Percentiles rank a stretch among this genome's conserved stretches.
phyloP scores from a whole-genome alignment of 225 moss, liverwort and hornwort species.

The Antitrichia curtipendula region DNA sequence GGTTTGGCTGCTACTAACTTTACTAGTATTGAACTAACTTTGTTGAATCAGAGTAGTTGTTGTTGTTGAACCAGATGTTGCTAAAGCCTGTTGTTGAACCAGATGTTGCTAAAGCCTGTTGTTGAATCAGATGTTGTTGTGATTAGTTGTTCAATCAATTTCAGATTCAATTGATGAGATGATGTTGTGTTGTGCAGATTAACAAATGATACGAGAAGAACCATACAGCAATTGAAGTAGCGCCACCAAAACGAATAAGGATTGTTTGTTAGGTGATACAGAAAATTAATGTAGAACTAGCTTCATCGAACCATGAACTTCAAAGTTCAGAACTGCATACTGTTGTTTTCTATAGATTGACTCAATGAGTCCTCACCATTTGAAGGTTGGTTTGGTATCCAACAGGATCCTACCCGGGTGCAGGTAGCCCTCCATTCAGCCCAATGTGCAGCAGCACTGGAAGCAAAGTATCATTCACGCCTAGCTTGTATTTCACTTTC shows the following conservation, averaged over 20 bases:
- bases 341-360: neutral
- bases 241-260: neutral
- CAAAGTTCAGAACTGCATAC: neutral
- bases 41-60: no score
- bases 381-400: neutral
- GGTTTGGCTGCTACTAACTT: neutral
- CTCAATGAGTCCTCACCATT: accelerated
- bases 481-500: neutral
- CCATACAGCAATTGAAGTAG: neutral
- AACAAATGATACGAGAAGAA: neutral
- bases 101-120: no score
- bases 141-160: no score
- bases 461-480: neutral
- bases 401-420: neutral
- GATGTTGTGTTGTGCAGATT: neutral
- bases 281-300: no score
- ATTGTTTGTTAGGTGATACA: neutral
- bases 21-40: neutral
- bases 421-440: neutral
- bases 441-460: neutral
- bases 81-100: no score
- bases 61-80: no score
- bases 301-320: no score
- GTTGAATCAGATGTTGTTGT: no score
- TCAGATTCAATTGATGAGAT: no score